Percentiles rank a stretch among this genome's conserved stretches.
Evolutionary conservation across 805 yeast species (phyloP).

Genomic region (Debaryomyces castellii): DNA sequence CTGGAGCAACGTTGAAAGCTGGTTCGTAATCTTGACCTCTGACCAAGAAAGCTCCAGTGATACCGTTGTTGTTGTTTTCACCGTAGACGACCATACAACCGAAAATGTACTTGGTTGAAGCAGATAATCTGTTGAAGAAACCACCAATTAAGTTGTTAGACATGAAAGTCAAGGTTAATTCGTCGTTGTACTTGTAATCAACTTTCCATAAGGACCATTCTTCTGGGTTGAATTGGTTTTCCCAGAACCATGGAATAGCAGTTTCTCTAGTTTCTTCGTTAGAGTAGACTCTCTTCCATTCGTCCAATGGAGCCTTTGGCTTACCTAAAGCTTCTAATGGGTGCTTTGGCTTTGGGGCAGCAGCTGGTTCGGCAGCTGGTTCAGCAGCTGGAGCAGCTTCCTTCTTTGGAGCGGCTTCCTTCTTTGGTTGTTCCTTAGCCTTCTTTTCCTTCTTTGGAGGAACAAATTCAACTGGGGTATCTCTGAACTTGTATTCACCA

Average conservation of each 20-base stretch:
- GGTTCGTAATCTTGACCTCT: conserved; percentile 92
- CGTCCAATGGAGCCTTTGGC: conserved; percentile 70
- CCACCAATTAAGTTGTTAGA: conserved; percentile 98
- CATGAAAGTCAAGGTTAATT: conserved; percentile 95
- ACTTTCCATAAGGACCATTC: conserved; percentile 97
- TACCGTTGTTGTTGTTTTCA: conserved; percentile 98
- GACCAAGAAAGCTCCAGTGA: conserved; percentile 89
- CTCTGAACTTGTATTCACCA: conserved; percentile 57
- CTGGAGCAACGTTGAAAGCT: conserved; percentile 98
- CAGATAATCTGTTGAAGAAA: conserved; percentile 92
- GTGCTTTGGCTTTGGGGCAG: conserved; percentile 81
- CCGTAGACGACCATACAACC: conserved; percentile 95
- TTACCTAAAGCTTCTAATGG: conserved; percentile 85
- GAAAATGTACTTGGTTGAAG: conserved; percentile 90
- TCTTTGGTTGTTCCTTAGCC: conserved; percentile 26
- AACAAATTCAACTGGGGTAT: conserved; percentile 62
- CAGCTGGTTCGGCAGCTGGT: conserved; percentile 44
- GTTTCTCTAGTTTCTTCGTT: conserved; percentile 94
- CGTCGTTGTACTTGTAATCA: conserved; percentile 96
- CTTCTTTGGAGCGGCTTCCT: conserved; percentile 25
- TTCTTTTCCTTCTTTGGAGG: conserved; percentile 76
- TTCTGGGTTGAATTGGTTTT: conserved; percentile 79
- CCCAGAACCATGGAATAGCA: conserved; percentile 98
- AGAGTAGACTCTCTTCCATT: conserved; percentile 95
- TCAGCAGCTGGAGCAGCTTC: conserved; percentile 33